Conservation (phyloP, 495 filamentous ascomycete genomes). For the Penicillium argentinense region DNA sequence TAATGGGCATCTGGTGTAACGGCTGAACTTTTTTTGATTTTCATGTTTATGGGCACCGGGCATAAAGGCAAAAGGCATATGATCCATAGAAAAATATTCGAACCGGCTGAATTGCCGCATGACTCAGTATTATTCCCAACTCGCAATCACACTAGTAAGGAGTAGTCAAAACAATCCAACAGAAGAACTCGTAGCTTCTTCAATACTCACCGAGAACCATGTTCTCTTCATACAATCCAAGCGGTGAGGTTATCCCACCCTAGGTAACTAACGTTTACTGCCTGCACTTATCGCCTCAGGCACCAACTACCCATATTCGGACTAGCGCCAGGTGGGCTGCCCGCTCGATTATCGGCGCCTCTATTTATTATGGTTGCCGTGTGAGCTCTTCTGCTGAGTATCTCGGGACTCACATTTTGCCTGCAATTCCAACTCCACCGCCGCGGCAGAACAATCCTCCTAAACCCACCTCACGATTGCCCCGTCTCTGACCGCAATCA, state of each 20-base stretch:
- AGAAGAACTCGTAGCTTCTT: too few species aligned
- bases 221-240: too few species aligned
- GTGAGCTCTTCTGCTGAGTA: constrained; percentile 17
- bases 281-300: not conserved
- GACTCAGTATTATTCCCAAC: not conserved
- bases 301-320: constrained; percentile 13
- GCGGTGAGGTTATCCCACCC: too few species aligned
- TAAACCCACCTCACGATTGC: constrained; percentile 1
- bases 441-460: too few species aligned
- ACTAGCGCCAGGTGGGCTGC: constrained; percentile 27
- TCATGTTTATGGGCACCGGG: not conserved
- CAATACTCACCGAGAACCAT: too few species aligned
- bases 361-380: constrained; percentile 24
- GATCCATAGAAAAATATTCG: constrained; percentile 1
- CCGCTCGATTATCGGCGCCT: constrained; percentile 22
- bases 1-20: not conserved
- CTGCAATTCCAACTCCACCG: constrained; percentile 1
- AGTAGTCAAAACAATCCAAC: not conserved
- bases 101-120: not conserved
- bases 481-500: not conserved
- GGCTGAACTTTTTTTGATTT: not conserved
- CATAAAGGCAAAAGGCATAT: constrained; percentile 4
- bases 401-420: constrained; percentile 7
- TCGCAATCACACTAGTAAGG: not conserved
- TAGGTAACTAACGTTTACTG: too few species aligned